A percentile compares a stretch with the other conserved stretches of the same genome.
These are phyloP conservation scores for Centella asiatica DNA, from an alignment of 129 eudicot species.

Conservation along the genomic window DNA sequence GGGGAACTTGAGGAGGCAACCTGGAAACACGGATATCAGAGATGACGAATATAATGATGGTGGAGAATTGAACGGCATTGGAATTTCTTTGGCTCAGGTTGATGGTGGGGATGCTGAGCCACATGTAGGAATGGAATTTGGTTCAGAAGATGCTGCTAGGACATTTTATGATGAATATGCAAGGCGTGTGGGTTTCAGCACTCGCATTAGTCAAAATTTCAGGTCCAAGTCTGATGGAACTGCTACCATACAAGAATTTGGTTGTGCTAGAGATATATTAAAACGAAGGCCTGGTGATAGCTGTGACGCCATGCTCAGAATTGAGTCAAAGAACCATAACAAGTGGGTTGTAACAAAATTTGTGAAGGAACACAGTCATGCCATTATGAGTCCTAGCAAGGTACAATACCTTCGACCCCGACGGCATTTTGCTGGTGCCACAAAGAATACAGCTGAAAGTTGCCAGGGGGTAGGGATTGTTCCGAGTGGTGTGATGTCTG, in stretches of 20 bases:
- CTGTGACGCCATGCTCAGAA: constrained; percentile 60
- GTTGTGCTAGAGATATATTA: constrained; percentile 37
- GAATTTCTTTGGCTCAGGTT: constrained; percentile 30
- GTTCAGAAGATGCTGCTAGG: constrained; percentile 57
- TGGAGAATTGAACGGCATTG: constrained; percentile 33
- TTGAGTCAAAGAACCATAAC: constrained; percentile 37
- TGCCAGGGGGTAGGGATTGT: constrained; percentile 34
- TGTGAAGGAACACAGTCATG: constrained; percentile 54
- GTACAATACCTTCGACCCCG: constrained; percentile 36
- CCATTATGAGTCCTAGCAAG: constrained; percentile 23
- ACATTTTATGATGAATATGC: constrained; percentile 68
- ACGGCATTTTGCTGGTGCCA: constrained; percentile 39
- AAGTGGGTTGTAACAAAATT: constrained; percentile 57
- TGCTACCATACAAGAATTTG: constrained; percentile 25
- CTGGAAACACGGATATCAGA: constrained; percentile 36
- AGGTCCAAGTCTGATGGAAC: constrained; percentile 30
- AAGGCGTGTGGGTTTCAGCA: constrained; percentile 52
- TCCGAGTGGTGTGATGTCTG: constrained; percentile 74
- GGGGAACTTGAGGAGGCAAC: constrained; percentile 44
- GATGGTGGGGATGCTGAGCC: constrained; percentile 41
- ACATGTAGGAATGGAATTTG: constrained; percentile 61
- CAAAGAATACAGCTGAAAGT: constrained; percentile 33
- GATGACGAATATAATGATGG: constrained; percentile 34
- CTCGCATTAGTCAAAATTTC: constrained; percentile 26
- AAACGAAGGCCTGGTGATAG: constrained; percentile 36